phyloP scores from a whole-genome alignment of 345 rosid genomes.

The Geranium rotundifolium region DNA sequence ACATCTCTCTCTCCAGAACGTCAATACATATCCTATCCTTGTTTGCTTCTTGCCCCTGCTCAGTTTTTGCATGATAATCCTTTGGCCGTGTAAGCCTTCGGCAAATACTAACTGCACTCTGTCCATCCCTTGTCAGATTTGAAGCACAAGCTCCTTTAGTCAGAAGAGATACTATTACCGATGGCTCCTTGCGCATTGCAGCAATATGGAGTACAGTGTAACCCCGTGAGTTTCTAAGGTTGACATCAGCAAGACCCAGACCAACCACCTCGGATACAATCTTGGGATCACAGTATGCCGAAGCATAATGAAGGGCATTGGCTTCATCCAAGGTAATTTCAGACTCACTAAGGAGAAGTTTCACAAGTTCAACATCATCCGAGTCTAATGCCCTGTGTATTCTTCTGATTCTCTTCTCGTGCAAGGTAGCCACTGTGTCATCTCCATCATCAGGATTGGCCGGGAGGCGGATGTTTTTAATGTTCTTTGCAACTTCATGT shows the following conservation, averaged over 20 bases:
- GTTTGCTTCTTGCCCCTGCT: constrained; percentile 73
- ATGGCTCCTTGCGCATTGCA: constrained; percentile 82
- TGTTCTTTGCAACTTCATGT: constrained; percentile 40
- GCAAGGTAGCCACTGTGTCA: constrained; percentile 18
- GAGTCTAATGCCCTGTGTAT: constrained; percentile 88
- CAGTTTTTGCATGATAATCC: constrained; percentile 61
- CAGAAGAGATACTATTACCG: constrained; percentile 53
- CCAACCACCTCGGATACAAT: constrained; percentile 66
- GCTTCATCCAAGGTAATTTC: constrained; percentile 66
- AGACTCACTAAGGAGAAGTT: constrained; percentile 76
- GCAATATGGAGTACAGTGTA: constrained; percentile 81
- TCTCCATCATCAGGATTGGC: constrained; percentile 29
- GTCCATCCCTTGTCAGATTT: constrained; percentile 62
- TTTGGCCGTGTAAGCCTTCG: constrained; percentile 76
- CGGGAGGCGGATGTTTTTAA: constrained; percentile 39
- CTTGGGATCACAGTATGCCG: constrained; percentile 88
- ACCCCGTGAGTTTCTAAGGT: constrained; percentile 60
- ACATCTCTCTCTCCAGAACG: constrained; percentile 68
- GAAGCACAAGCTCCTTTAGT: constrained; percentile 64
- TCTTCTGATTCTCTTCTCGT: constrained; percentile 54
- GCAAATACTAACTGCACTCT: constrained; percentile 74
- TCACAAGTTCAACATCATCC: constrained; percentile 86
- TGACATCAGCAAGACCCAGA: constrained; percentile 61
- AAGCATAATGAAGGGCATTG: constrained; percentile 76
- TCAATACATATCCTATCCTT: constrained; percentile 73